A percentile compares a stretch with the other conserved stretches of the same genome.
Conservation (phyloP, 1,139 yeast genomes). For the Magnusiomyces tetraspermus region DNA sequence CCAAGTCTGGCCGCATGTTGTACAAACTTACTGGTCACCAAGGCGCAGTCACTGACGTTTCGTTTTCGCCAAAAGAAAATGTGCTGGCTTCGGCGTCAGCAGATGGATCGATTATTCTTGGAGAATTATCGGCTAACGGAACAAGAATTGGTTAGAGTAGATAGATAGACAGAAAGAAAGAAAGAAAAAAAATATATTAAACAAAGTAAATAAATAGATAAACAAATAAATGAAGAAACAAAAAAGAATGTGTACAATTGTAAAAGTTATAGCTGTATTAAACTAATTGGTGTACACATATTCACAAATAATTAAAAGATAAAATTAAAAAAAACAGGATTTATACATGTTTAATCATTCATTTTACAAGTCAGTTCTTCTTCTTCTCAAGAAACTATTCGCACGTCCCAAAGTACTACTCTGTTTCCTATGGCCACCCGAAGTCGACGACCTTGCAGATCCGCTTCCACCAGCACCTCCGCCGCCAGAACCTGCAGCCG, state of each 20-base stretch:
- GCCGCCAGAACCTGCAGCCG: too few relatives aligned
- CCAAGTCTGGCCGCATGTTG: slow-evolving; percentile 40
- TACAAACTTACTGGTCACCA: slow-evolving; percentile 50
- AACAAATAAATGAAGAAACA: too few relatives aligned
- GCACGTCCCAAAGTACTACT: slow-evolving; percentile 10
- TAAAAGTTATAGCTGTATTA: too few relatives aligned
- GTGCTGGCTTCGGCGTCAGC: slow-evolving; percentile 22
- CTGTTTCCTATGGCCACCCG: background rate
- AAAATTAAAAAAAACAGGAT: too few relatives aligned
- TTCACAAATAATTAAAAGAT: too few relatives aligned
- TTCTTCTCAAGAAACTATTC: background rate
- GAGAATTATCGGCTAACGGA: slow-evolving; percentile 15
- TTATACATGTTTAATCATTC: background rate
- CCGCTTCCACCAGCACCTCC: background rate
- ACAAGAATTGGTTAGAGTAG: background rate
- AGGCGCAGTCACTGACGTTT: slow-evolving; percentile 55
- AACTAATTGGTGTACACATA: background rate
- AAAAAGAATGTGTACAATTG: background rate
- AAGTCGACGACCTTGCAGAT: background rate
- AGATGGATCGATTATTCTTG: slow-evolving; percentile 26
- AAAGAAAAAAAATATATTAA: background rate
- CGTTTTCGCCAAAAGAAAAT: slow-evolving; percentile 30
- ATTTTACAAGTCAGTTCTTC: slow-evolving; percentile 3
- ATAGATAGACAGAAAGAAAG: too few relatives aligned
- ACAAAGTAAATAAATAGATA: background rate